A percentile compares a stretch with the other conserved stretches of the same genome.
Evolutionary conservation across 768 basidiomycete genomes (phyloP).

Genomic region (Lactarius sp.): DNA sequence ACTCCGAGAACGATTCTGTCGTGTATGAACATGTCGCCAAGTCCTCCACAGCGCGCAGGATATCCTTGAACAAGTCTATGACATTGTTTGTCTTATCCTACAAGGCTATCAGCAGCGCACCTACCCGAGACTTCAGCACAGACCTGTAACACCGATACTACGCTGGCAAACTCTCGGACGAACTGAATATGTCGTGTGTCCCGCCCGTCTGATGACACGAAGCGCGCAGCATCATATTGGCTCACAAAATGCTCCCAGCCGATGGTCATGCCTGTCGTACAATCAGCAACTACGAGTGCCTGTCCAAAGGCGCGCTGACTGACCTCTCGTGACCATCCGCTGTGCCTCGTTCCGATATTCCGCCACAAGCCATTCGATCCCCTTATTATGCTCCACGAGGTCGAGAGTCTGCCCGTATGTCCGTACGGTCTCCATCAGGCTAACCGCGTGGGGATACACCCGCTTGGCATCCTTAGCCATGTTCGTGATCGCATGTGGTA

Average conservation of each 20-base stretch:
- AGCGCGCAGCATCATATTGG: conserved; percentile 81
- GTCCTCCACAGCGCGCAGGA: conserved; percentile 79
- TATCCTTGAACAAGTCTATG: conserved; percentile 87
- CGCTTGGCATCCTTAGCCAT: conserved; percentile 99
- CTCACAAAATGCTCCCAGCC: conserved; percentile 97
- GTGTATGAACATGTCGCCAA: conserved; percentile 84
- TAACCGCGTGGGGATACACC: conserved; percentile 97
- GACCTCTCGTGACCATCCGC: conserved; percentile 87
- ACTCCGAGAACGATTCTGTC: conserved; percentile 72
- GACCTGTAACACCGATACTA: conserved; percentile 87
- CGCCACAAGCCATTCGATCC: conserved; percentile 90
- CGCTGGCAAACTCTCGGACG: conserved; percentile 91
- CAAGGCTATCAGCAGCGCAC: conserved; percentile 5
- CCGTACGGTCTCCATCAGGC: conserved; percentile 97
- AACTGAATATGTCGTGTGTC: conserved; percentile 92
- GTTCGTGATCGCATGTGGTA: conserved; percentile 90
- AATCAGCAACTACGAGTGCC: not conserved
- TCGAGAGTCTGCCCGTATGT: conserved; percentile 96
- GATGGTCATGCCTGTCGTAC: conserved; percentile 74
- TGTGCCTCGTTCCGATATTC: conserved; percentile 92
- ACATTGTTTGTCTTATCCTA: conserved; percentile 94
- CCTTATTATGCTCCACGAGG: conserved; percentile 84
- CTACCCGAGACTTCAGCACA: conserved; percentile 10
- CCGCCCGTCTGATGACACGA: conserved; percentile 67
- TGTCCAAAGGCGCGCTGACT: conserved; percentile 27